Percentiles rank a stretch among this genome's conserved stretches.
These are phyloP conservation scores for Phaseolus coccineus DNA, from an alignment of 331 rosid genomes.

Conservation along the genomic window DNA sequence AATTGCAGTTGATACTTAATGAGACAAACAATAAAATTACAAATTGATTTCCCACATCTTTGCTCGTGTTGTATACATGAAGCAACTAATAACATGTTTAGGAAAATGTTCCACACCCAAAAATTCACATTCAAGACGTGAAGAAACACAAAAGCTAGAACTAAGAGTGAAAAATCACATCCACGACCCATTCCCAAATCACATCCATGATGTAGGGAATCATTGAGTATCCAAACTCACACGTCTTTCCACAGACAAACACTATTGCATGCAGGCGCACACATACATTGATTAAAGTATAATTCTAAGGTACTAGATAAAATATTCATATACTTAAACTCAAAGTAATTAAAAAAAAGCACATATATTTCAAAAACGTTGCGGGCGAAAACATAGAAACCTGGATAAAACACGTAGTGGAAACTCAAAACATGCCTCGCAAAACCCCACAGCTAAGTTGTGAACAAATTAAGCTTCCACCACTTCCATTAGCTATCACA, in stretches of 20 bases:
- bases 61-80: background rate
- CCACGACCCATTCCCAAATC: background rate
- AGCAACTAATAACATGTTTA: background rate
- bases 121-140: background rate
- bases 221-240: no score
- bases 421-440: conserved; percentile 25
- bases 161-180: background rate
- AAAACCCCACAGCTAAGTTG: conserved; percentile 20
- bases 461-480: conserved; percentile 31
- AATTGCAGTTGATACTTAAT: background rate
- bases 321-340: background rate
- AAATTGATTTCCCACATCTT: background rate
- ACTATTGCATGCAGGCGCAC: no score
- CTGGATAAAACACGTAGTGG: background rate
- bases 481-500: background rate
- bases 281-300: background rate
- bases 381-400: conserved; percentile 28
- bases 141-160: no score
- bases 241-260: background rate
- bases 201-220: background rate
- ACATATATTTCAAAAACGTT: conserved; percentile 8
- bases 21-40: conserved; percentile 13
- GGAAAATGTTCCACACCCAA: background rate
- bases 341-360: background rate
- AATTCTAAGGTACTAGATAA: background rate